Evolutionary conservation across 352 stramenopile species (phyloP), one percentile per base, ranked within the genome.

Genomic region (Globisporangium carolinianum): DNA sequence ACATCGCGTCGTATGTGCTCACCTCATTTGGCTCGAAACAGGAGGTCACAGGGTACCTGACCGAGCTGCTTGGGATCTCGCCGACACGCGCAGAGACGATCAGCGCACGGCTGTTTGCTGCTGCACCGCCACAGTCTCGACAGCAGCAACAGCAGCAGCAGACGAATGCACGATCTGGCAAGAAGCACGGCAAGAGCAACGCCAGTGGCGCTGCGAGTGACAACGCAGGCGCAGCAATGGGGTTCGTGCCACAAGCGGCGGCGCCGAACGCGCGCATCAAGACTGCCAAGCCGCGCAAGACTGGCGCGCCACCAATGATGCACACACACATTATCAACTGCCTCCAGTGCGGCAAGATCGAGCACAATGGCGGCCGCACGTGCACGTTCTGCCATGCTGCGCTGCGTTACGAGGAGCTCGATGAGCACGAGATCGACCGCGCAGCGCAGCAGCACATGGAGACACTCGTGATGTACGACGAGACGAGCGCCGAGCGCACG

Each of bases 311-410:
- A 9, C 80, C 81, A 48, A 55, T 85, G 52, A 58, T 85, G 51
- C 73, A 87, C 57, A 60, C 69, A 43, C 75, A 69, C 24, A 70
- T 89, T 48, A 86, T 87, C 59, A 91, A 91, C 62, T 91, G 81
- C 55, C 62, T 91, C 41, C 66, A 72, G 15, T 91, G 81, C 53
- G 81, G 81, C 6, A 63, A 66, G 42, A 84, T 91, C 59, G 81
- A 91, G 68, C 66, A 73, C 63, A 87, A 89, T 48, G 75, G 67
- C 53, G 67, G 59, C 8, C 72, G 73, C 14, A 60, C 66, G 52
- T 91, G 81, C 57, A 57, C 38, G 10, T 89, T 87, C 57, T 91
- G 81, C 54, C 69, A 72, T 24, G 61, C 66, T 3, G 74, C 86
- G 58, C 63, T 91, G 37, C 71, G 55, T 15, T 91, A 91, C 55